phyloP scores from a whole-genome alignment of 2,329 filamentous ascomycete species.

The Pezicula neosporulosa region DNA sequence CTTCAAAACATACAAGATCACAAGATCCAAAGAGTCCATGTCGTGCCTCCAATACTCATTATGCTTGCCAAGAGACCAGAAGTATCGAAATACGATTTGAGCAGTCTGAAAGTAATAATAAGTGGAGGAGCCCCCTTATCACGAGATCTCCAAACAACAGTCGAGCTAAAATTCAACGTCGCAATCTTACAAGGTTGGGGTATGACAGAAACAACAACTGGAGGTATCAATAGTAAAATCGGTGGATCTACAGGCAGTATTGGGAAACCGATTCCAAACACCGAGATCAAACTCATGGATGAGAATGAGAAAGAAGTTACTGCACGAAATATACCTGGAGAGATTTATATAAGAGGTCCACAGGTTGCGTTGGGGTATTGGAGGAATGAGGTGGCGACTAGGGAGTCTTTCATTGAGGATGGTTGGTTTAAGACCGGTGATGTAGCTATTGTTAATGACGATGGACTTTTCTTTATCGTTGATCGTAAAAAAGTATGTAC shows the following conservation, averaged over 20 bases:
- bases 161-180: neutral
- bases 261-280: conserved; percentile 65
- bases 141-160: neutral
- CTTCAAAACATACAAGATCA: conserved; percentile 63
- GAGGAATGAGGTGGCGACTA: conserved; percentile 63
- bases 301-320: conserved; percentile 48
- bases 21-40: conserved; percentile 61
- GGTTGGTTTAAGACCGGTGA: conserved; percentile 67
- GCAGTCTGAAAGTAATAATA: conserved; percentile 39
- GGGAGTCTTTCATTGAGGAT: conserved; percentile 45
- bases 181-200: conserved; percentile 66
- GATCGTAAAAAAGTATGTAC: conserved; percentile 57
- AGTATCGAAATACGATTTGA: conserved; percentile 46
- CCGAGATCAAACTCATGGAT: conserved; percentile 61
- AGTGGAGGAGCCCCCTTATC: conserved; percentile 49
- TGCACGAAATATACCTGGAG: conserved; percentile 53
- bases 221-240: neutral
- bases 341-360: conserved; percentile 69
- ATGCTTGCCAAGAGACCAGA: conserved; percentile 52
- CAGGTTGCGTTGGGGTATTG: conserved; percentile 77
- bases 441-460: conserved; percentile 53
- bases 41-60: conserved; percentile 51
- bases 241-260: conserved; percentile 28
- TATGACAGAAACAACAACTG: conserved; percentile 64
- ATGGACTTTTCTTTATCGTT: conserved; percentile 61